These are phyloP conservation scores for Cornus kousa DNA, from an alignment of 148 eudicot species.

Conservation along the genomic window DNA sequence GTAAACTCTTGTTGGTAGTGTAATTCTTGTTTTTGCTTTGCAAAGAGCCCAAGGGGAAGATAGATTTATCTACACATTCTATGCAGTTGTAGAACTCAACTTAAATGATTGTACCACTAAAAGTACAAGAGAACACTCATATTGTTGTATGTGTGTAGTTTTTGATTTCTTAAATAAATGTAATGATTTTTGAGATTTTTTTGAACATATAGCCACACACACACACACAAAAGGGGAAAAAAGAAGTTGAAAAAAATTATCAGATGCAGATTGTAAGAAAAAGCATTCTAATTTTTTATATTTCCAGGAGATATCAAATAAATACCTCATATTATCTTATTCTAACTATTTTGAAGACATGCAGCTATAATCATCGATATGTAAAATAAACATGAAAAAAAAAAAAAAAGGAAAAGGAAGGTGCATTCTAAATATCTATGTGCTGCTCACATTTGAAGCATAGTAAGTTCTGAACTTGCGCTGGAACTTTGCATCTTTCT, in stretches of 20 bases:
- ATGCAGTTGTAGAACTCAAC: too few relatives aligned
- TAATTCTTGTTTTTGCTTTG: too few relatives aligned
- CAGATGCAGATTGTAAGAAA: neutral
- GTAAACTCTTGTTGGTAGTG: too few relatives aligned
- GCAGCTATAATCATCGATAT: neutral
- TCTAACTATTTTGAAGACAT: neutral
- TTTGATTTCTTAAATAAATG: too few relatives aligned
- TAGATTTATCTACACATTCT: too few relatives aligned
- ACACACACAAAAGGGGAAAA: too few relatives aligned
- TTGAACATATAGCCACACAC: neutral
- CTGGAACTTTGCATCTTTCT: conserved; percentile 20
- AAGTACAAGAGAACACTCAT: too few relatives aligned
- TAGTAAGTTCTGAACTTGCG: conserved; percentile 28
- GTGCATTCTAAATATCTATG: neutral
- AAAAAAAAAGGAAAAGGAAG: neutral
- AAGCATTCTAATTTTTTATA: neutral
- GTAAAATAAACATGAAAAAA: neutral
- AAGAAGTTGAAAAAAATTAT: too few relatives aligned
- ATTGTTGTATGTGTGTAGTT: too few relatives aligned
- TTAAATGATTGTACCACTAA: too few relatives aligned
- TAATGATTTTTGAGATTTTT: too few relatives aligned
- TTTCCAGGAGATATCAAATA: neutral
- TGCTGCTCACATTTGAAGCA: conserved; percentile 29
- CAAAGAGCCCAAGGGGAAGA: too few relatives aligned
- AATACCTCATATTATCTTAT: neutral